phyloP scores from a whole-genome alignment of 148 eudicot species.

The Fallopia convolvulus region DNA sequence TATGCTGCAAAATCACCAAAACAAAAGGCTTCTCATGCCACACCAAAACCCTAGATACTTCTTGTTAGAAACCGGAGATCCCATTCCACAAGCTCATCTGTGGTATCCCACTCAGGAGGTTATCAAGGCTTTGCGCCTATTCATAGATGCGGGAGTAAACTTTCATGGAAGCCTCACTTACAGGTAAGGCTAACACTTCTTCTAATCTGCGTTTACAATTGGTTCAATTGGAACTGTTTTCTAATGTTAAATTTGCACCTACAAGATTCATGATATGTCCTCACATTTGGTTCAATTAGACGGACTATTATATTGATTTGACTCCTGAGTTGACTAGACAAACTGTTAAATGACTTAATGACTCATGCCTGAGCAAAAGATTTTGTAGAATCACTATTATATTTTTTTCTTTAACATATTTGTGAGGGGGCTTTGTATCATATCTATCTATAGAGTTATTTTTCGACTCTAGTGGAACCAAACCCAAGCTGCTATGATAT shows the following conservation, averaged over 20 bases:
- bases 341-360: neutral
- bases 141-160: constrained; percentile 61
- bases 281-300: neutral
- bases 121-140: constrained; percentile 57
- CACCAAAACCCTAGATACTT: constrained; percentile 38
- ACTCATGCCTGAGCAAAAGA: neutral
- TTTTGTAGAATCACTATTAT: neutral
- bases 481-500: too few species aligned
- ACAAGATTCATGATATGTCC: neutral
- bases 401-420: neutral
- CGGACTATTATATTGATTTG: neutral
- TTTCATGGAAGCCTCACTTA: constrained; percentile 68
- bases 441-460: neutral
- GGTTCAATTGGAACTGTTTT: neutral
- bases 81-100: constrained; percentile 68
- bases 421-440: neutral
- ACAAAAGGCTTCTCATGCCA: constrained; percentile 17
- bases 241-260: neutral
- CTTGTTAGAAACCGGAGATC: constrained; percentile 34
- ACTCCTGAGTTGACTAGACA: neutral
- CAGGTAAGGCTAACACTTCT: constrained; percentile 33
- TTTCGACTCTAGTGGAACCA: too few species aligned
- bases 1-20: constrained; percentile 17
- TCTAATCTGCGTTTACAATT: neutral
- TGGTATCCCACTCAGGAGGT: constrained; percentile 78